Evolutionary conservation across 2,329 filamentous ascomycete species (phyloP).

Genomic region (Nannizzia gypsea): DNA sequence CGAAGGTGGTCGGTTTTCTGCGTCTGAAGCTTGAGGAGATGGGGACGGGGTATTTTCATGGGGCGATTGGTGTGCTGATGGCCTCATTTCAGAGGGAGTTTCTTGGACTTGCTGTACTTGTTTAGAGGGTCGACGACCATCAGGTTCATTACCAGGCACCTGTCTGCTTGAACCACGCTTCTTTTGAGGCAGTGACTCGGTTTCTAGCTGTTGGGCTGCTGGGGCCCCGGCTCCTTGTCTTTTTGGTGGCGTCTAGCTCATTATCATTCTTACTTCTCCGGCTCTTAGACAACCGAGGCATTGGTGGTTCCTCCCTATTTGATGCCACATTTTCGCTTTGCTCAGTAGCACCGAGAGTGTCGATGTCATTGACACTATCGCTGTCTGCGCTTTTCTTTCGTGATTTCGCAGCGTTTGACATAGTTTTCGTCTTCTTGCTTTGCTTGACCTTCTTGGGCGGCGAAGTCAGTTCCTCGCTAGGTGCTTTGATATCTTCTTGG

Average conservation of each 20-base stretch:
- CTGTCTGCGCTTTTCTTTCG: conserved; percentile 5
- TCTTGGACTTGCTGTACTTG: not conserved
- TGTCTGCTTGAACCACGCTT: not conserved
- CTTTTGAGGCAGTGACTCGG: not conserved
- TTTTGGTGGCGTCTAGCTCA: not conserved
- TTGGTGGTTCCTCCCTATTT: not conserved
- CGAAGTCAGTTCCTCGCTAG: not conserved
- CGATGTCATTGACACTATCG: not conserved
- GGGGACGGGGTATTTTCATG: conserved; percentile 46
- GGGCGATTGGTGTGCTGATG: conserved; percentile 15
- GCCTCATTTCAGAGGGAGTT: not conserved
- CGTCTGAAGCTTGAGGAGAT: conserved; percentile 65
- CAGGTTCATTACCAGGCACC: not conserved
- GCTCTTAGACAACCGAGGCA: not conserved
- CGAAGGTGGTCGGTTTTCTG: conserved; percentile 66
- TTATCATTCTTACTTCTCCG: not conserved
- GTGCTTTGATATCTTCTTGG: not conserved
- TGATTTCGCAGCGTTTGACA: not conserved
- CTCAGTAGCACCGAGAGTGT: not conserved
- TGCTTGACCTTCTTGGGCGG: conserved; percentile 12
- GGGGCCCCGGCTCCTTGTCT: not conserved
- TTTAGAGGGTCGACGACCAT: not conserved
- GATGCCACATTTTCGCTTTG: not conserved
- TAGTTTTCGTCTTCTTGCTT: not conserved
- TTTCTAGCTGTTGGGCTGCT: not conserved